Conservation (phyloP, 306 rosid genomes). For the Glycyrrhiza uralensis region DNA sequence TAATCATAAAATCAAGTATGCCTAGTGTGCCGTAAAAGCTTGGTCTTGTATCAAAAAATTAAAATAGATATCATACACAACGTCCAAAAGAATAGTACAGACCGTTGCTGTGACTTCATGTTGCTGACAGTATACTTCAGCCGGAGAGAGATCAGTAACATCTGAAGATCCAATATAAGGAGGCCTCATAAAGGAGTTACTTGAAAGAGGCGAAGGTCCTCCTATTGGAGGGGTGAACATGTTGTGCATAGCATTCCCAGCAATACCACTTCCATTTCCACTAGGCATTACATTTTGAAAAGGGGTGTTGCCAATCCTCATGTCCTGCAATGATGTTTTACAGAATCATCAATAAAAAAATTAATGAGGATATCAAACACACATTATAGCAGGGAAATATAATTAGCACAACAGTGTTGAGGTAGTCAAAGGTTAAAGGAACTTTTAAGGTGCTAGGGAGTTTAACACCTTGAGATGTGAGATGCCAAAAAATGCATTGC, state of each 20-base stretch:
- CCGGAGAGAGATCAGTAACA: conserved; percentile 65
- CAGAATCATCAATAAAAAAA: conserved; percentile 1
- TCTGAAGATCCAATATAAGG: conserved; percentile 55
- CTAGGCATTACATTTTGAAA: conserved; percentile 55
- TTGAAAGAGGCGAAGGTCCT: conserved; percentile 58
- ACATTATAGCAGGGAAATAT: not conserved
- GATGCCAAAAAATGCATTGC: not conserved
- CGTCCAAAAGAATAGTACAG: conserved; percentile 27
- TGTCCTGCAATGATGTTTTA: conserved; percentile 53
- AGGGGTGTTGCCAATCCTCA: conserved; percentile 55
- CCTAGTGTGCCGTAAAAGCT: not conserved
- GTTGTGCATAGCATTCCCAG: conserved; percentile 60
- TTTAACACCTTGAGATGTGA: not conserved
- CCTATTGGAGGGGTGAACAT: conserved; percentile 54
- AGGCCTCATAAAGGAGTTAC: conserved; percentile 54
- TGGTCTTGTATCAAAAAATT: conserved; percentile 6
- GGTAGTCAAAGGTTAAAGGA: not conserved
- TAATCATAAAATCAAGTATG: not conserved
- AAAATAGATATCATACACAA: not conserved
- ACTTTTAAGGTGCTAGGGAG: not conserved
- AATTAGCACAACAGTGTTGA: not conserved
- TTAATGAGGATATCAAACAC: not conserved
- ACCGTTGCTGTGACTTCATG: conserved; percentile 96
- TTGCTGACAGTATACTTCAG: conserved; percentile 77
- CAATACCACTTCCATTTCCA: conserved; percentile 55